These are phyloP conservation scores for Coffea humblotiana DNA, from an alignment of 305 asterid species.

Conservation along the genomic window DNA sequence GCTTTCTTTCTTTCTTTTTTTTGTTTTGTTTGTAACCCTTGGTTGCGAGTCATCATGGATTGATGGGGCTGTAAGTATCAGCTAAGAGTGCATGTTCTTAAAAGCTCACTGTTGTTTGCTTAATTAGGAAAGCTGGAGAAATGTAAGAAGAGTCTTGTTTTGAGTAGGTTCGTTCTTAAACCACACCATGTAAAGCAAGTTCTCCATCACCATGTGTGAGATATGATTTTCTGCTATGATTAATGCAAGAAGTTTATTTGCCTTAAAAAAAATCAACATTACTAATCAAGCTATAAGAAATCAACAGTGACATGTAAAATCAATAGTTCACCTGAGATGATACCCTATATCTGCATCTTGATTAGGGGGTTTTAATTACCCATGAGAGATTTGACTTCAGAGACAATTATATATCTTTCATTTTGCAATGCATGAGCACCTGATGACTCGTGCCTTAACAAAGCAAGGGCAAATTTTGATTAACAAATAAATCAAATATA, in stretches of 20 bases:
- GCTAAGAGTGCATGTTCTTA: too few relatives aligned
- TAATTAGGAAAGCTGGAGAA: too few relatives aligned
- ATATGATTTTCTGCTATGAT: too few relatives aligned
- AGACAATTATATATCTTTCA: background rate
- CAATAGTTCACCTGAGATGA: background rate
- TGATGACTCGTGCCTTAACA: background rate
- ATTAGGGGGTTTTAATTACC: background rate
- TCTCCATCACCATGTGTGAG: too few relatives aligned
- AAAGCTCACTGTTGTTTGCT: background rate
- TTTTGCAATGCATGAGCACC: conserved; percentile 4
- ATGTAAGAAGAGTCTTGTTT: background rate
- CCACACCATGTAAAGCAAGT: background rate
- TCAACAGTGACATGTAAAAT: background rate
- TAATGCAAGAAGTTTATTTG: background rate
- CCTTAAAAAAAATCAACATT: background rate
- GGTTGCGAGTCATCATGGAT: background rate
- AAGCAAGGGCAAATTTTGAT: background rate
- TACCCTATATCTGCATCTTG: too few relatives aligned
- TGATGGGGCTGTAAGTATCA: too few relatives aligned
- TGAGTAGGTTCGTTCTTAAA: background rate
- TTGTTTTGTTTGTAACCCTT: background rate
- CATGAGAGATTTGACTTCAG: background rate
- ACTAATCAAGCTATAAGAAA: background rate
- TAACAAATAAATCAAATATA: background rate
- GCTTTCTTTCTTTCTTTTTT: background rate